Conservation (phyloP, 148 eudicot species). For the Rhododendron simsii region DNA sequence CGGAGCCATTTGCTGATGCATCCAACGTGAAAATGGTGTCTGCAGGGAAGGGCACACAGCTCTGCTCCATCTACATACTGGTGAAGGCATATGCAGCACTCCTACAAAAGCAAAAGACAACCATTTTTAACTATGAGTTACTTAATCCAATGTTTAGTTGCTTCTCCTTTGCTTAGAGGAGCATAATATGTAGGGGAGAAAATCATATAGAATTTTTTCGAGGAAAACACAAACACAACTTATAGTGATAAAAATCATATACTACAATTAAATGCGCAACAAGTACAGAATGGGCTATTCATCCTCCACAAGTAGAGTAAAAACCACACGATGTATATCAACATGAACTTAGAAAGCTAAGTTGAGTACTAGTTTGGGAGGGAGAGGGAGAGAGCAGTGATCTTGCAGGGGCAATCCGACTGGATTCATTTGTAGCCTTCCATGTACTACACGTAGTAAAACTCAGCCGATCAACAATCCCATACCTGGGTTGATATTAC, state of each 20-base stretch:
- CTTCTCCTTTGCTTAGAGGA: not conserved
- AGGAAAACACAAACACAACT: not conserved
- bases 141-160: not conserved
- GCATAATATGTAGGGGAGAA: not conserved
- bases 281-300: not conserved
- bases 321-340: not conserved
- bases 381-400: not conserved
- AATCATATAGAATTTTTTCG: not conserved
- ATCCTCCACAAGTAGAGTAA: not conserved
- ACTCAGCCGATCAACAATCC: not conserved
- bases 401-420: not conserved
- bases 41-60: slow-evolving; percentile 66
- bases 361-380: not conserved
- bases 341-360: not conserved
- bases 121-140: not conserved
- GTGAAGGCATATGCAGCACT: slow-evolving; percentile 73
- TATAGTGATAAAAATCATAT: not conserved
- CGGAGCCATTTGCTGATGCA: slow-evolving; percentile 73
- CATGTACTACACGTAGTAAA: not conserved
- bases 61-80: slow-evolving; percentile 58
- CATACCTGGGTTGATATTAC: not conserved
- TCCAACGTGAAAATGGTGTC: slow-evolving; percentile 61
- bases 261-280: not conserved
- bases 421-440: not conserved
- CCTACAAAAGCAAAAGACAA: slow-evolving; percentile 29